Evolutionary conservation across 768 basidiomycete genomes (phyloP), one percentile per base, ranked within the genome.

Genomic region (Dioszegia hungarica): DNA sequence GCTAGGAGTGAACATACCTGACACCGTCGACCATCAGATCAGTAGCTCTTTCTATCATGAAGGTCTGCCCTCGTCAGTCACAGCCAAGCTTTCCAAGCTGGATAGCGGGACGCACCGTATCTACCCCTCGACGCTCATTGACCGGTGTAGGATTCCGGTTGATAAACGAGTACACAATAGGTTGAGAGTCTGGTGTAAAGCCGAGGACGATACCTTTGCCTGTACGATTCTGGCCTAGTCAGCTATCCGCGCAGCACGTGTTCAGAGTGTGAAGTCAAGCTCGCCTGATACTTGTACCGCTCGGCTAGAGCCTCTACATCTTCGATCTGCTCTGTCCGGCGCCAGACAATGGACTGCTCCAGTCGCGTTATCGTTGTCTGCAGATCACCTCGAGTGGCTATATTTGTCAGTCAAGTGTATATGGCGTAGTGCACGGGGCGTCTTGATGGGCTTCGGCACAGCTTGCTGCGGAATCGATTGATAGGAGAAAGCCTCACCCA

Each of bases 21-120:
- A 70, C 68, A 19, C 72, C 74, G 5, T 66, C 65, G 5, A 57
- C 45, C 72, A 74, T 71, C 19, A 75, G 50, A 60, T 75, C 74
- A 1, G 56, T 54, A 12, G 72, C 64, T 43, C 74, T 33, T 45
- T 75, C 74, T 14, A 70, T 50, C 62, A 75, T 67, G 57, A 66
- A 75, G 0, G 73, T 51, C 65, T 70, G 55, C 27, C 14, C 52
- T n/a, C 12, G 15, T 41, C 28, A 54, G 38, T 28, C 20, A n/a
- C 20, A 20, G 24, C 3, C 40, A 25, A 5, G 22, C 22, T 2
- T 5, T 12, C 8, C n/a, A 20, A 33, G 28, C 17, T 31, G n/a
- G n/a, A n/a, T 17, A 50, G 49, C 22, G 20, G 11, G 12, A 31
- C 69, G 15, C 44, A 68, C 63, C 34, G 63, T 55, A 54, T 70